Evolutionary conservation across 140 eudicot genomes (phyloP), one percentile per base, ranked within the genome.

Genomic region (Bidens hawaiensis): DNA sequence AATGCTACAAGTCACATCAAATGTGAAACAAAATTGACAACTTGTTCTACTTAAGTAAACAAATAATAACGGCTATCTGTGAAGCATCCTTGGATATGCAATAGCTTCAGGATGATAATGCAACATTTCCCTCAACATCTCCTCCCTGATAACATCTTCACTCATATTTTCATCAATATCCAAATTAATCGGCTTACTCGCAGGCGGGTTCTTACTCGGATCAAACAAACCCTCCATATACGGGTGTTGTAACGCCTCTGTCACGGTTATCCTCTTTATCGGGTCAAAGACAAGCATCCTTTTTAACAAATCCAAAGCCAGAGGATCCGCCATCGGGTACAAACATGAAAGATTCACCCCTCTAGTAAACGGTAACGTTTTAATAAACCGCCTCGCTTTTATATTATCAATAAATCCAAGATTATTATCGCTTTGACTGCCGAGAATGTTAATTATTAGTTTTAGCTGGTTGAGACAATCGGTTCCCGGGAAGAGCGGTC

Each of bases 211-310:
- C 14, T 50, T 27, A n/a, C 65, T 71, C 45, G 85, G 71, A 51
- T 79, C 81, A 75, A 75, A 79, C 71, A 79, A 74, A 45, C 76
- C 68, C 26, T 58, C 73, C 85, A 79, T 75, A 45, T 75, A 79
- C 28, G 85, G 81, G 52, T 79, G 85, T 17, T 68, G 67, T 6
- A 79, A 70, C 42, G 85, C 85, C 62, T 79, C 81, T 4, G 62
- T 71, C 17, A 79, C 85, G 3, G 76, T 79, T 60, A 79, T 79
- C 73, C 85, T 71, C 81, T 79, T 79, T 4, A 81, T 59, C 46
- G 85, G 85, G 71, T 79, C 85, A 42, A 79, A 79, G 15, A 79
- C 79, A 9, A 79, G 75, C 85, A 79, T 79, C 73, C 79, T 57
- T 34, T 70, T 76, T 12, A 79, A 61, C 49, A 79, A 47, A 67